phyloP scores from a whole-genome alignment of 805 yeast genomes.

The Kluyveromyces nonfermentans region DNA sequence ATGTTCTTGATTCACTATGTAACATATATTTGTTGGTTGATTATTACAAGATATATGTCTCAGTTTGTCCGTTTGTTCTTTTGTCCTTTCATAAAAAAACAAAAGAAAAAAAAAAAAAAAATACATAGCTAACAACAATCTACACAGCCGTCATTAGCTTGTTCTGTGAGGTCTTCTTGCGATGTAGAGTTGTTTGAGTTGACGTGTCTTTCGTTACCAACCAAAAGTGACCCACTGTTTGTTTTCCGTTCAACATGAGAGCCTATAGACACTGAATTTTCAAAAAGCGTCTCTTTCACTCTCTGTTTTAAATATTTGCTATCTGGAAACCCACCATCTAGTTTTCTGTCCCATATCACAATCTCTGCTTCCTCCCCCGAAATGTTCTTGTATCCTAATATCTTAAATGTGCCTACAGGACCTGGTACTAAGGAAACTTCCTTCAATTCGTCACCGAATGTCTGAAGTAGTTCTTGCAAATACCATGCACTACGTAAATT shows the following conservation, averaged over 20 bases:
- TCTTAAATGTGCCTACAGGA: slow-evolving; percentile 49
- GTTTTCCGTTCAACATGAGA: slow-evolving; percentile 16
- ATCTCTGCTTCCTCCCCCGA: slow-evolving; percentile 20
- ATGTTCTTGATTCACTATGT: no score
- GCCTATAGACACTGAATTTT: slow-evolving; percentile 13
- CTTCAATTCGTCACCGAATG: slow-evolving; percentile 52
- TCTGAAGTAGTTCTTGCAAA: slow-evolving; percentile 73
- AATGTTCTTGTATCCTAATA: slow-evolving; percentile 34
- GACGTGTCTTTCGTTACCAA: not conserved
- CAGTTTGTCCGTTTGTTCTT: no score
- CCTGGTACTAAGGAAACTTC: slow-evolving; percentile 45
- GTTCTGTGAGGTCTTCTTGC: slow-evolving; percentile 1
- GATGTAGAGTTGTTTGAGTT: not conserved
- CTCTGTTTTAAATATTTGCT: slow-evolving; percentile 65
- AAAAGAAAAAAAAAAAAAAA: no score
- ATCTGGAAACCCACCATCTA: slow-evolving; percentile 76
- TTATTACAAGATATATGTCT: no score
- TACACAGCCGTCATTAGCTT: slow-evolving; percentile 1
- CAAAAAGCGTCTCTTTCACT: slow-evolving; percentile 39
- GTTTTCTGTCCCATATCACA: slow-evolving; percentile 51
- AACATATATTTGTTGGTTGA: no score
- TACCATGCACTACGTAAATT: slow-evolving; percentile 84
- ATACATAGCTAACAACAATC: not conserved
- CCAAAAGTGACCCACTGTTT: slow-evolving; percentile 13
- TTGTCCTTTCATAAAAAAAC: no score